phyloP scores from a whole-genome alignment of 2,329 filamentous ascomycete genomes.

The Nothophoma quercina region DNA sequence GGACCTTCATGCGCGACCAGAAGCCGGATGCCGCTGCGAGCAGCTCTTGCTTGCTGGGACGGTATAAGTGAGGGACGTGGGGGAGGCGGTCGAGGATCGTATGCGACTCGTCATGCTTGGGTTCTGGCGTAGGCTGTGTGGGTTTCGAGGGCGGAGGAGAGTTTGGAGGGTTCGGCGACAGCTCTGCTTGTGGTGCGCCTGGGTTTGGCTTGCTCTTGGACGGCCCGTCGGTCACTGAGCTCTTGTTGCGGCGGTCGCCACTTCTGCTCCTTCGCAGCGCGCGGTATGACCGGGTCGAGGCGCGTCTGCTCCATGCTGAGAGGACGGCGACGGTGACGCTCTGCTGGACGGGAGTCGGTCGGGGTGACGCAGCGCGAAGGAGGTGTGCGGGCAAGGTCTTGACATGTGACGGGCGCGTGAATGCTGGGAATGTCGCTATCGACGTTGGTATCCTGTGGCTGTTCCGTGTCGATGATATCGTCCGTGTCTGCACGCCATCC shows the following conservation, averaged over 20 bases:
- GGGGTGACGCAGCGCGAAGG: slow-evolving; percentile 14
- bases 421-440: background rate
- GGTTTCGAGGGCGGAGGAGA: slow-evolving; percentile 27
- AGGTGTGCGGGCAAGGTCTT: slow-evolving; percentile 17
- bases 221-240: slow-evolving; percentile 42
- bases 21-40: slow-evolving; percentile 91
- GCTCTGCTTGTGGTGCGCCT: slow-evolving; percentile 42
- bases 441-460: slow-evolving; percentile 6
- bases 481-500: slow-evolving; percentile 14
- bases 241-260: slow-evolving; percentile 46
- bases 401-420: slow-evolving; percentile 23
- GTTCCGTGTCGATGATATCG: slow-evolving; percentile 19
- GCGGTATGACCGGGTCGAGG: slow-evolving; percentile 33
- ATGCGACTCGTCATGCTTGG: slow-evolving; percentile 33
- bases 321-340: slow-evolving; percentile 36
- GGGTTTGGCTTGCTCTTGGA: slow-evolving; percentile 28
- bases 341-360: slow-evolving; percentile 17
- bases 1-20: slow-evolving; percentile 86
- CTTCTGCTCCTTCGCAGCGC: slow-evolving; percentile 21
- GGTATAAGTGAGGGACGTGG: slow-evolving; percentile 72
- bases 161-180: slow-evolving; percentile 38
- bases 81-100: slow-evolving; percentile 63
- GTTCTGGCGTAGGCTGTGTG: slow-evolving; percentile 9
- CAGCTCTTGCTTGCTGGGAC: slow-evolving; percentile 92
- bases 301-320: slow-evolving; percentile 41